Percentiles rank a stretch among this genome's conserved stretches.
Evolutionary conservation across 805 yeast species (phyloP).

Genomic region (Barnettozyma populi): DNA sequence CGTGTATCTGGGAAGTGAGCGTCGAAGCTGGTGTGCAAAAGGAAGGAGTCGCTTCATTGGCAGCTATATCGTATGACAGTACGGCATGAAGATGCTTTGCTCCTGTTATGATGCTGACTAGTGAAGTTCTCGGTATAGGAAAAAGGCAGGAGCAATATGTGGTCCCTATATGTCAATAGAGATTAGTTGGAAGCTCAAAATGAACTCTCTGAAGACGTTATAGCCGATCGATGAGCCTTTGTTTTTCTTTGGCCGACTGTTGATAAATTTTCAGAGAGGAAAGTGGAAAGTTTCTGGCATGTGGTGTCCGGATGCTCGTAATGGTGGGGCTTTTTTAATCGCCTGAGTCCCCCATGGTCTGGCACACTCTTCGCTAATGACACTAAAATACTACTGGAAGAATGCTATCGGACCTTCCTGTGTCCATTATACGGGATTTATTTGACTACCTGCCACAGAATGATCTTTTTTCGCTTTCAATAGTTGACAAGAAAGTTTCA

Average conservation of each 20-base stretch:
- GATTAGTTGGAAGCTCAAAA: neutral
- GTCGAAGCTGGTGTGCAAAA: neutral
- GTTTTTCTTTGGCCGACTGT: neutral
- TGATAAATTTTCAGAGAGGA: neutral
- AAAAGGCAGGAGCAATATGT: neutral
- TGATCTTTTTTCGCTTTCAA: neutral
- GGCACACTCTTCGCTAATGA: neutral
- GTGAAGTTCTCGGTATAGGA: neutral
- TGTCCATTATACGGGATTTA: neutral
- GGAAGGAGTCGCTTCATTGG: neutral
- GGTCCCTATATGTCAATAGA: neutral
- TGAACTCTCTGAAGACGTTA: neutral
- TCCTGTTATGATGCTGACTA: neutral
- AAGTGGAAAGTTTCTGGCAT: neutral
- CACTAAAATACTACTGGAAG: no score
- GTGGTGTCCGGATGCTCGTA: neutral
- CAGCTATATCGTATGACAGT: neutral
- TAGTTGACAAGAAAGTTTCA: neutral
- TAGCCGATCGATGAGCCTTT: neutral
- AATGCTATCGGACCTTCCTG: neutral
- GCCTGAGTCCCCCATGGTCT: neutral
- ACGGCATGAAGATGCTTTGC: neutral
- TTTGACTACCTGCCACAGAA: neutral
- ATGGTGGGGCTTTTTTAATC: neutral
- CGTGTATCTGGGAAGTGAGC: slow-evolving; percentile 4